Evolutionary conservation across 2,329 filamentous ascomycete species (phyloP).

Genomic region (Pyrenochaeta sp.): DNA sequence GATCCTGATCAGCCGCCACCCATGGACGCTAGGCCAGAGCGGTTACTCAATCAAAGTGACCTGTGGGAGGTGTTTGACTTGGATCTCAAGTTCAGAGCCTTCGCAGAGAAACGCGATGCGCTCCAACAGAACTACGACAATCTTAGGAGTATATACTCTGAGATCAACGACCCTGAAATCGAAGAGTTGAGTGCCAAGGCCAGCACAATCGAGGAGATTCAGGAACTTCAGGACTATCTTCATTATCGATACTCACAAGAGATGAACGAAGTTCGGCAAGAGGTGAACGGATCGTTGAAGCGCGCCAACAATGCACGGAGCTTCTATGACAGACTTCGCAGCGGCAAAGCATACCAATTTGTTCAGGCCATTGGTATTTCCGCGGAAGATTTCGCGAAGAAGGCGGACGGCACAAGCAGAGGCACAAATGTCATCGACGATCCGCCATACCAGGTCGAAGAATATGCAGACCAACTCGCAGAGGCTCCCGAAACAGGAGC

Average conservation of each 20-base stretch:
- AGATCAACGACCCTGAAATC: slow-evolving; percentile 75
- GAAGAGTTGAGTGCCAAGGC: slow-evolving; percentile 83
- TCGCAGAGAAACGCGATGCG: slow-evolving; percentile 89
- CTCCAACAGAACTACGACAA: slow-evolving; percentile 81
- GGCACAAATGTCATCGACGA: slow-evolving; percentile 76
- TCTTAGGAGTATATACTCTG: slow-evolving; percentile 64
- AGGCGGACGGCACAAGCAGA: slow-evolving; percentile 78
- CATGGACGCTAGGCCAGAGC: slow-evolving; percentile 79
- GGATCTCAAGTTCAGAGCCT: slow-evolving; percentile 92
- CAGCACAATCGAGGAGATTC: slow-evolving; percentile 89
- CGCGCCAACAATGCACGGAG: slow-evolving; percentile 84
- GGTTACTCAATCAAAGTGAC: slow-evolving; percentile 89
- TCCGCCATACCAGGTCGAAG: slow-evolving; percentile 77
- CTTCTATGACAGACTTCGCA: slow-evolving; percentile 83
- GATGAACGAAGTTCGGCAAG: slow-evolving; percentile 77
- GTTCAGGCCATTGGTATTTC: slow-evolving; percentile 91
- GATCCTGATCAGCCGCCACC: slow-evolving; percentile 73
- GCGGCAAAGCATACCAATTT: slow-evolving; percentile 78
- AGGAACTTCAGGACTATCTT: slow-evolving; percentile 94
- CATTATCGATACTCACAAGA: slow-evolving; percentile 91
- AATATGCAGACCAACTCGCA: slow-evolving; percentile 79
- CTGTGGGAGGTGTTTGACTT: slow-evolving; percentile 94
- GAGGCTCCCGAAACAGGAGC: slow-evolving; percentile 66
- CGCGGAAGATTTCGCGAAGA: slow-evolving; percentile 86
- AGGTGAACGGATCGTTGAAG: slow-evolving; percentile 72